Base-by-base conservation (phyloP, 345 rosid genomes). In the Physaria fendleri region DNA sequence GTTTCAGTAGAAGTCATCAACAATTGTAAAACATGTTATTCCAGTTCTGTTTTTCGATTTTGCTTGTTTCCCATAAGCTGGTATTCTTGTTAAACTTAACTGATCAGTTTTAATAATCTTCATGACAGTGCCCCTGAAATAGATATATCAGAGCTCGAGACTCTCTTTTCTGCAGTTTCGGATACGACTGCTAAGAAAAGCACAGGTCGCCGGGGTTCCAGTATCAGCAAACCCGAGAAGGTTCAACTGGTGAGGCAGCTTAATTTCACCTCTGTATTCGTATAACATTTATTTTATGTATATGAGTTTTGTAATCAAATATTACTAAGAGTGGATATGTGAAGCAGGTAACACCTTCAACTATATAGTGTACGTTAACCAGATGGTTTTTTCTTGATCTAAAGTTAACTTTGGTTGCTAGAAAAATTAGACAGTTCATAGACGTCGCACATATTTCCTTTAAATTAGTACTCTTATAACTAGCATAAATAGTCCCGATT, bases 81-180 rank as follows among this genome's bases (percentile, higher is more conserved):
- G 28, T 49, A 14, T 45, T 33, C 14, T 37, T 38, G 7, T 17
- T 28, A 29, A 49, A 58, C 48, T 43, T 33, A 42, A 40, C 17
- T 9, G 34, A 50, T 20, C 12, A 20, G 24, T 25, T 56, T 42
- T 40, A 8, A 3, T 8, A 33, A 50, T 44, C 38, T 66, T 51
- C 74, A 71, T 80, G 50, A 46, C 58, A 92, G 99, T 85, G 83
- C 99, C 73, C 99, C 98, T 68, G 97, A 92, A 79, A 92, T 92
- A 69, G 99, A 92, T 77, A 88, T 92, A 74, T 79, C 86, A 34
- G 99, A 92, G 74, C 97, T 92, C 48, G 97, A 86, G 77, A 92
- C 86, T 71, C 82, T 88, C 63, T 92, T 92, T 79, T 86, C 97
- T 47, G 88, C 96, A 15, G 90, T 76, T 65, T 83, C 94, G 54